Evolutionary conservation across 352 stramenopile genomes (phyloP).

Genomic region (Pythium aquatile): DNA sequence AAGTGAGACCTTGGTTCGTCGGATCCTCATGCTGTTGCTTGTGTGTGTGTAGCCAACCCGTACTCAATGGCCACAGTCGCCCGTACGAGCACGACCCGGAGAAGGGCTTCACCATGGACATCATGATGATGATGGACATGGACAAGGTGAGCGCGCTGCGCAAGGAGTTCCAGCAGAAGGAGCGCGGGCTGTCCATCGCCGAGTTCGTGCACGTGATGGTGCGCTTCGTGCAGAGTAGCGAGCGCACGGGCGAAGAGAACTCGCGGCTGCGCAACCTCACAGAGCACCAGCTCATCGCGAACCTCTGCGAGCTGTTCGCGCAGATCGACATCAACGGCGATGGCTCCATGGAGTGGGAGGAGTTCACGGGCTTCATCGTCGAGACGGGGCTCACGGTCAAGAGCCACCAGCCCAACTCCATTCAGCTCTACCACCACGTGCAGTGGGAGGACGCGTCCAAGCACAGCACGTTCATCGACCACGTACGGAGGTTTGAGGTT

Average conservation of each 20-base stretch:
- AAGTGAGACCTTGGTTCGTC: background rate
- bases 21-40: background rate
- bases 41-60: background rate
- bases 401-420: conserved; percentile 85
- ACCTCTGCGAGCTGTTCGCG: conserved; percentile 88
- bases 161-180: conserved; percentile 83
- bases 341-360: conserved; percentile 91
- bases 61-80: conserved; percentile 4
- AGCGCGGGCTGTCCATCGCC: conserved; percentile 70
- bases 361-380: conserved; percentile 91
- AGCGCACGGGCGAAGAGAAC: conserved; percentile 51
- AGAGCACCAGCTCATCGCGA: conserved; percentile 78
- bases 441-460: conserved; percentile 83
- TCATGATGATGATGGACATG: conserved; percentile 92
- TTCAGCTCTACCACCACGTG: conserved; percentile 80
- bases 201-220: conserved; percentile 91
- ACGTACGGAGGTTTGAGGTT: conserved; percentile 25
- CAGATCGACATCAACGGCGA: conserved; percentile 92
- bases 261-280: conserved; percentile 59
- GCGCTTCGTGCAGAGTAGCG: conserved; percentile 61
- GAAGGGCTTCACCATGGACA: conserved; percentile 88
- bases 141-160: conserved; percentile 84
- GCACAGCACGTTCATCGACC: conserved; percentile 82
- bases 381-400: conserved; percentile 83
- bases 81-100: conserved; percentile 77